phyloP scores from a whole-genome alignment of 768 basidiomycete species.

The Tremella mesenterica region DNA sequence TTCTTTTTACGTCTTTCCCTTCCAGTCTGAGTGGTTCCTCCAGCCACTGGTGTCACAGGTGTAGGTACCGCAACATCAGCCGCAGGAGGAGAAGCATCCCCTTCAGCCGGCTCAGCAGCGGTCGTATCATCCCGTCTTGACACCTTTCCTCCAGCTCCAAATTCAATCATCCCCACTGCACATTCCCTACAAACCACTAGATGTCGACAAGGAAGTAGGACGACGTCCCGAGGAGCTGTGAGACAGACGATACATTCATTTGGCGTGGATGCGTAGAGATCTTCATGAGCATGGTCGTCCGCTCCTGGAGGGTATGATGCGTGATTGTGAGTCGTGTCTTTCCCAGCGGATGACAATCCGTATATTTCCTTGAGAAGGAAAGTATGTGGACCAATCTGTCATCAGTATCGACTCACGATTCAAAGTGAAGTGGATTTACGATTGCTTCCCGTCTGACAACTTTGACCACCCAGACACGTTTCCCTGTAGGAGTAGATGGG shows the following conservation, averaged over 20 bases:
- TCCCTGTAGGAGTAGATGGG: constrained; percentile 45
- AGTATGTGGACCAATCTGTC: constrained; percentile 77
- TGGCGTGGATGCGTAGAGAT: constrained; percentile 53
- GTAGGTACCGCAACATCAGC: constrained; percentile 16
- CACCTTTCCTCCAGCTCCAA: constrained; percentile 83
- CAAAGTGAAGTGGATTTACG: constrained; percentile 18
- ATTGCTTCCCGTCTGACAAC: constrained; percentile 88
- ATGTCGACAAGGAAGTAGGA: constrained; percentile 85
- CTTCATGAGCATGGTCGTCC: constrained; percentile 48
- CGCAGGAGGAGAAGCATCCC: constrained; percentile 33
- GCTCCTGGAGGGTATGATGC: constrained; percentile 37
- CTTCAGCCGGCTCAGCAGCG: constrained; percentile 21
- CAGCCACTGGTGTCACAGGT: constrained; percentile 35
- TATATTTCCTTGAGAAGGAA: constrained; percentile 96
- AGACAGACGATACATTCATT: constrained; percentile 83
- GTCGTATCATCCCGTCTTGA: constrained; percentile 48
- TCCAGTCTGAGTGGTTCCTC: constrained; percentile 42
- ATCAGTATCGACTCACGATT: neutral
- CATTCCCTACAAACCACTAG: constrained; percentile 93
- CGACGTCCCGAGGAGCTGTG: constrained; percentile 78
- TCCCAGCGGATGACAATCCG: constrained; percentile 58
- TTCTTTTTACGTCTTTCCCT: constrained; percentile 69
- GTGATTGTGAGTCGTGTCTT: constrained; percentile 39
- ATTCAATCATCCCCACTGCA: constrained; percentile 94
- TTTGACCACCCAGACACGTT: constrained; percentile 78